phyloP scores from a whole-genome alignment of 192 early-diverging fungal species.

The Geranomyces michiganensis region DNA sequence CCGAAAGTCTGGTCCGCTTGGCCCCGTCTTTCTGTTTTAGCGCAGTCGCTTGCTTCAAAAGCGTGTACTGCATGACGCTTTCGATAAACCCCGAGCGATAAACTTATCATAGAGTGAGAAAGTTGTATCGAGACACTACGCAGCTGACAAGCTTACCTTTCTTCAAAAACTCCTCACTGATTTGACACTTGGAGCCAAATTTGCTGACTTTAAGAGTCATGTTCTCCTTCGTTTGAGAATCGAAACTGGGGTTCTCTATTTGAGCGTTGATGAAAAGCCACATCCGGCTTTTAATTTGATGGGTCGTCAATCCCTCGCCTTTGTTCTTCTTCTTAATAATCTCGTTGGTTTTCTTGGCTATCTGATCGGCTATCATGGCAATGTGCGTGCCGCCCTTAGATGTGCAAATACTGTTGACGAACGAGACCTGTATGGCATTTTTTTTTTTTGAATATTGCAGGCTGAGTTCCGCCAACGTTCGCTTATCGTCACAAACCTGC shows the following conservation, averaged over 20 bases:
- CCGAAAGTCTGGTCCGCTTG: conserved; percentile 48
- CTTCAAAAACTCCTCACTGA: conserved; percentile 80
- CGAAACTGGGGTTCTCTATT: conserved; percentile 94
- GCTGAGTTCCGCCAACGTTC: neutral
- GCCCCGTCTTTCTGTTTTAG: conserved; percentile 80
- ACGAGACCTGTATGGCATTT: conserved; percentile 62
- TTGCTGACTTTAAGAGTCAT: conserved; percentile 76
- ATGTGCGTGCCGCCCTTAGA: conserved; percentile 92
- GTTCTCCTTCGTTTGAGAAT: conserved; percentile 98
- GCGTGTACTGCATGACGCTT: conserved; percentile 71
- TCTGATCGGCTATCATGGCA: conserved; percentile 76
- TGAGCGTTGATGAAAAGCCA: conserved; percentile 91
- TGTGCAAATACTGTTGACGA: conserved; percentile 97
- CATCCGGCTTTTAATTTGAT: conserved; percentile 87
- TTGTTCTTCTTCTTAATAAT: conserved; percentile 73
- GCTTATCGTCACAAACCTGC: conserved; percentile 57
- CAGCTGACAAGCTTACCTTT: conserved; percentile 51
- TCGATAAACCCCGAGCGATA: conserved; percentile 82
- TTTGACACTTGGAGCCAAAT: conserved; percentile 80
- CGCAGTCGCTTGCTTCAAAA: conserved; percentile 27
- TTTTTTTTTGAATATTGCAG: neutral
- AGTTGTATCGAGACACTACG: neutral
- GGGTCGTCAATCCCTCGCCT: conserved; percentile 69
- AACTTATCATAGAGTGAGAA: conserved; percentile 46
- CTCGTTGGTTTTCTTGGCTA: conserved; percentile 69